A percentile compares a stretch with the other conserved stretches of the same genome.
phyloP scores from a whole-genome alignment of 345 rosid genomes.

The Gossypium ekmanianum region DNA sequence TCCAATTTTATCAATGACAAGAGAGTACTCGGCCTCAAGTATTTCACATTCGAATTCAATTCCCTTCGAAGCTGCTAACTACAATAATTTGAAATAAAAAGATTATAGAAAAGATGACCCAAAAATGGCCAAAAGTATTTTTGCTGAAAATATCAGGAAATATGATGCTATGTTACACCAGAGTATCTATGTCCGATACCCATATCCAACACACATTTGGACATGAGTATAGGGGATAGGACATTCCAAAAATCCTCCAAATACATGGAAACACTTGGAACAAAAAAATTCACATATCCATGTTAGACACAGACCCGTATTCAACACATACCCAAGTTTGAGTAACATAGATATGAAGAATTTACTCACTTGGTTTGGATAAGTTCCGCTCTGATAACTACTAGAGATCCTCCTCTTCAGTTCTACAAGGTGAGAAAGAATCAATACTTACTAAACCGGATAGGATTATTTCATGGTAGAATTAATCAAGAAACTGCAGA shows the following conservation, averaged over 20 bases:
- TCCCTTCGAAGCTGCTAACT: slow-evolving; percentile 67
- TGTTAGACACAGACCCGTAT: no score
- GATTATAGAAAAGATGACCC: slow-evolving; percentile 10
- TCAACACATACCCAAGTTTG: no score
- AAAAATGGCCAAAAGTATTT: slow-evolving; percentile 1
- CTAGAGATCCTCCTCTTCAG: slow-evolving; percentile 53
- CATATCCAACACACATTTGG: no score
- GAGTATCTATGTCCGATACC: no score
- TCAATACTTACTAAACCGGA: slow-evolving; percentile 9
- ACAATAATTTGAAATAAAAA: slow-evolving; percentile 23
- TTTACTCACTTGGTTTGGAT: slow-evolving; percentile 41
- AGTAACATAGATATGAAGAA: not conserved
- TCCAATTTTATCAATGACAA: slow-evolving; percentile 57
- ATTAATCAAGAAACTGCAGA: not conserved
- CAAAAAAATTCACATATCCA: no score
- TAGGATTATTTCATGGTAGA: slow-evolving; percentile 1
- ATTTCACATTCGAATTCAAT: slow-evolving; percentile 60
- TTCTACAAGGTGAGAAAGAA: slow-evolving; percentile 41
- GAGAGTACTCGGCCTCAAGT: slow-evolving; percentile 71
- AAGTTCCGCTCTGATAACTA: slow-evolving; percentile 36
- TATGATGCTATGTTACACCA: not conserved
- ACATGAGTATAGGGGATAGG: no score
- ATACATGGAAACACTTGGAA: no score
- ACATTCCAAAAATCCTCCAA: no score
- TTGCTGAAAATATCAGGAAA: not conserved